Conservation (phyloP, 164 flowering plant genomes). For the Vitis rotundifolia region DNA sequence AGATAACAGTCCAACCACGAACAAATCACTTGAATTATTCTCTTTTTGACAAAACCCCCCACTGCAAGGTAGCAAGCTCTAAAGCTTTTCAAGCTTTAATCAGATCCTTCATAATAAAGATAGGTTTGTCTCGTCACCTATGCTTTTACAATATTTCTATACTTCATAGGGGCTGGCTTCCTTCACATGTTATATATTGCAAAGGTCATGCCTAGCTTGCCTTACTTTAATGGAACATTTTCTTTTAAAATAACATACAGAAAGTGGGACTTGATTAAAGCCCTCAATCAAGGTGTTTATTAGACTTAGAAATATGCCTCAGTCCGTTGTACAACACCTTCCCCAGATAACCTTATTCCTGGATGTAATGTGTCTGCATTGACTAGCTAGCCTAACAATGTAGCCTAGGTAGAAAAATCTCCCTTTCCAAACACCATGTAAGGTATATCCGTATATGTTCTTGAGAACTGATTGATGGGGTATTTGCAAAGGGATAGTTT, state of each 20-base stretch:
- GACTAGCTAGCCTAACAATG: neutral
- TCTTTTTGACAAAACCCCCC: conserved; percentile 18
- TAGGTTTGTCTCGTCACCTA: conserved; percentile 21
- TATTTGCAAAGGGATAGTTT: too few relatives aligned
- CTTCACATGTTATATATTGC: conserved; percentile 11
- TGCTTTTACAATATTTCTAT: neutral
- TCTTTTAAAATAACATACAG: neutral
- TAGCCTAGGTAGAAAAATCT: too few relatives aligned
- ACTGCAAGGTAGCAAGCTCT: conserved; percentile 4
- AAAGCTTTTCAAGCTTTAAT: conserved; percentile 1
- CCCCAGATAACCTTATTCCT: too few relatives aligned
- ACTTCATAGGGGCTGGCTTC: neutral
- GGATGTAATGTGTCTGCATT: neutral
- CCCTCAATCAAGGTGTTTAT: conserved; percentile 1
- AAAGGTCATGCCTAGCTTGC: neutral
- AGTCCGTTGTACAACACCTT: too few relatives aligned
- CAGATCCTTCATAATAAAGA: conserved; percentile 22
- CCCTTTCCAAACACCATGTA: too few relatives aligned
- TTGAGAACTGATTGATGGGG: too few relatives aligned
- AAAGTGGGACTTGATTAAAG: neutral
- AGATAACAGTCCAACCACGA: conserved; percentile 23
- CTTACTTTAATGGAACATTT: neutral
- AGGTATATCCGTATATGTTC: too few relatives aligned
- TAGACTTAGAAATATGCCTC: too few relatives aligned
- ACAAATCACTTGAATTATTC: conserved; percentile 10